Base-by-base conservation (phyloP, 768 basidiomycete species). In the Suillus ampliporus region DNA sequence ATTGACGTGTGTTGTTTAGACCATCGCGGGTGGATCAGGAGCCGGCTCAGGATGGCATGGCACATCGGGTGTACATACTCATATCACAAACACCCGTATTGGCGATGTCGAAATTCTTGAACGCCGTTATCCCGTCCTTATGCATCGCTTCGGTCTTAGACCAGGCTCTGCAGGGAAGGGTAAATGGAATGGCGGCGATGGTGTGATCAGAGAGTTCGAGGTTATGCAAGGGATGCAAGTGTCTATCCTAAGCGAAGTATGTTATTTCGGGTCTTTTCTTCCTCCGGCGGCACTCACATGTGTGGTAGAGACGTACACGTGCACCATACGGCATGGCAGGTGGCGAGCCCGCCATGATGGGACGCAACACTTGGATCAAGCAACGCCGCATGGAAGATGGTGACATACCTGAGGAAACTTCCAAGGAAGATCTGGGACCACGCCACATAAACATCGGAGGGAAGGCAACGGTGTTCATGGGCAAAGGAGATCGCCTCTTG, bases 71-170 rank as follows among this genome's bases (percentile, higher is more conserved):
- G 92, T 97, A 2, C 95, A 97, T 74, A 95, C 94, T 2, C 93
- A 95, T 71, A 95, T 95, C 68, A 95, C 95, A 0, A 95, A 95
- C 74, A 95, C 94, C 11, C 87, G 94, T 13, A 95, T 95, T 47
- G 94, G 94, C 23, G 96, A 98, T 68, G 89, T 95, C 40, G 96
- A 98, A 72, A 90, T 97, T 69, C 83, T 98, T 40, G 96, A 98
- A 72, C 86, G 95, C 53, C 87, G 96, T 48, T 98, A 97, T 74
- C 95, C 96, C 0, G 88, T 97, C n/a, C 79, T 97, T 67, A 67
- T 98, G 17, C 92, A 91, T 71, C 87, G 85, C 69, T 97, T 97
- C 72, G 91, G 88, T 6, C 72, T 95, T 51, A 85, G 94, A 26
- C 71, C 81, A 17, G 88, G 83, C 48, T 90, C 89, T 10, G 91